Conservation (phyloP, 192 early-diverging fungal genomes). For the Blastocladiella britannica region DNA sequence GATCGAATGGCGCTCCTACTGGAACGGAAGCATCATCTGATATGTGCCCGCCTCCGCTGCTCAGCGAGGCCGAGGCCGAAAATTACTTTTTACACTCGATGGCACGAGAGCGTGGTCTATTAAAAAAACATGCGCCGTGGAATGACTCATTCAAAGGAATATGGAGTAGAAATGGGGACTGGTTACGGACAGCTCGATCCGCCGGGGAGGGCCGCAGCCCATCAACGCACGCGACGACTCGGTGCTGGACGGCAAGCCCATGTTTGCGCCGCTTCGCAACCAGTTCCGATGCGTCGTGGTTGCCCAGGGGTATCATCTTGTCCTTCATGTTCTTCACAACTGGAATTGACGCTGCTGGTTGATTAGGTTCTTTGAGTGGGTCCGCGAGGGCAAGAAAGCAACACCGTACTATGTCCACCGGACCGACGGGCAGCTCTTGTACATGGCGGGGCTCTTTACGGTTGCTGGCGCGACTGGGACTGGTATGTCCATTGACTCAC, state of each 20-base stretch:
- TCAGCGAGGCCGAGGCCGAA: neutral
- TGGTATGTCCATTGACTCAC: neutral
- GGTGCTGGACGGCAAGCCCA: neutral
- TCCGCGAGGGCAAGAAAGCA: neutral
- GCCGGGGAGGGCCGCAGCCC: neutral
- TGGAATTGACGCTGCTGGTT: neutral
- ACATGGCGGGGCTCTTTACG: neutral
- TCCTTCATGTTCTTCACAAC: neutral
- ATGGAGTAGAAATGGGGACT: constrained; percentile 1
- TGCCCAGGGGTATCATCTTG: neutral
- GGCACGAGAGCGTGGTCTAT: neutral
- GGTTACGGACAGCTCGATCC: neutral
- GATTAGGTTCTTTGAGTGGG: neutral
- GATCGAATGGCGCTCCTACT: too few species aligned
- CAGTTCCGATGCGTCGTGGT: neutral
- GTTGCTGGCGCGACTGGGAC: neutral
- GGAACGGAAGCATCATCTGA: too few species aligned
- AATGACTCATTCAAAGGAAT: too few species aligned
- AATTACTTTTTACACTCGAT: neutral
- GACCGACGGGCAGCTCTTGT: neutral
- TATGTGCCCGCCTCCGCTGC: too few species aligned
- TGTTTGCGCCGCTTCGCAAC: neutral
- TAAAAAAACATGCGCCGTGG: too few species aligned
- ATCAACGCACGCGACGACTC: constrained; percentile 1
- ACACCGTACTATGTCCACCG: neutral